These are phyloP conservation scores for Naganishia randhawae DNA, from an alignment of 768 basidiomycete genomes.

Conservation along the genomic window DNA sequence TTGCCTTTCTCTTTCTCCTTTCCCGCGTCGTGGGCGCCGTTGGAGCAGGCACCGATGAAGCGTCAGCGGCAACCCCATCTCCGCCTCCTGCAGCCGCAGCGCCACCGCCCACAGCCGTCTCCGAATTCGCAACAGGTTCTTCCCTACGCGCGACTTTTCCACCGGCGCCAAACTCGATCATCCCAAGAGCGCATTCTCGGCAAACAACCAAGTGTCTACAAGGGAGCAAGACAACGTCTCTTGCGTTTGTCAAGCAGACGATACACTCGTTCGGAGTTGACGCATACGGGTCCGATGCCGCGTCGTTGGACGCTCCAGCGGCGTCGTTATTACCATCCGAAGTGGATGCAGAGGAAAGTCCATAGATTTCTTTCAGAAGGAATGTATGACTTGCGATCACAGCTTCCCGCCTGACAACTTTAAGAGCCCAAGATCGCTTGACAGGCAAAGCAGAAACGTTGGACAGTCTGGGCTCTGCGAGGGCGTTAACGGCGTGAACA, in stretches of 20 bases:
- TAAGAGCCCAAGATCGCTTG: constrained; percentile 76
- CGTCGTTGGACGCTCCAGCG: constrained; percentile 47
- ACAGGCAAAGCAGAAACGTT: background rate
- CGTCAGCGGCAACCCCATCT: constrained; percentile 44
- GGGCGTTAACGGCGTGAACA: background rate
- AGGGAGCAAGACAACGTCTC: constrained; percentile 87
- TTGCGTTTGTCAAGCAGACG: constrained; percentile 77
- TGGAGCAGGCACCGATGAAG: constrained; percentile 36
- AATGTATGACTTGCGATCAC: constrained; percentile 92
- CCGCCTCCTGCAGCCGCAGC: constrained; percentile 34
- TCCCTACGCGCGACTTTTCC: constrained; percentile 61
- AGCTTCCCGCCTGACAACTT: constrained; percentile 87
- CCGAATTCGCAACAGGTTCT: constrained; percentile 55
- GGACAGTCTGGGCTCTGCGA: background rate
- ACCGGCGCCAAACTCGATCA: constrained; percentile 95
- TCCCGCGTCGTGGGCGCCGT: constrained; percentile 52
- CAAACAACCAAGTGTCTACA: constrained; percentile 93
- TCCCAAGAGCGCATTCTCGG: constrained; percentile 89
- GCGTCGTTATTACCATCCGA: constrained; percentile 52
- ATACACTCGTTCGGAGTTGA: constrained; percentile 67
- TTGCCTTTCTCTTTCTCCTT: constrained; percentile 79
- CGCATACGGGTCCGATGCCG: constrained; percentile 65
- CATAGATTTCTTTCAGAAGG: constrained; percentile 92
- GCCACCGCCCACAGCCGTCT: constrained; percentile 36
- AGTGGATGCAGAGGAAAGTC: constrained; percentile 61